Conservation (phyloP, 1,139 yeast genomes). For the Chernovozyma aurita region DNA sequence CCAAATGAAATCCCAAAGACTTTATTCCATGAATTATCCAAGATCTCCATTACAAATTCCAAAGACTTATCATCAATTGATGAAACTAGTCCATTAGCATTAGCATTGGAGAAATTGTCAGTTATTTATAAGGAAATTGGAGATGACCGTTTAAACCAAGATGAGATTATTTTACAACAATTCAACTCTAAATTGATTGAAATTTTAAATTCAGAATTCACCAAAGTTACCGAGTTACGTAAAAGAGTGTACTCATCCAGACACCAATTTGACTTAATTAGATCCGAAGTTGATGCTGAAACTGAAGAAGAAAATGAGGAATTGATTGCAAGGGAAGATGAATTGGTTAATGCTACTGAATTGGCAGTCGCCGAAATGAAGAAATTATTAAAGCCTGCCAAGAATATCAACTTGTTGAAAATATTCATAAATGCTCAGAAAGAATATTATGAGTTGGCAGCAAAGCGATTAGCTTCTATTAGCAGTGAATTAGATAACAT, state of each 20-base stretch:
- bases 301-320: slow-evolving; percentile 47
- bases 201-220: slow-evolving; percentile 53
- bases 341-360: slow-evolving; percentile 70
- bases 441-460: slow-evolving; percentile 53
- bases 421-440: slow-evolving; percentile 63
- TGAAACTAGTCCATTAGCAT: slow-evolving; percentile 2
- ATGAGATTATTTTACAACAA: slow-evolving; percentile 50
- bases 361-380: slow-evolving; percentile 76
- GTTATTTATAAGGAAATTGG: slow-evolving; percentile 60
- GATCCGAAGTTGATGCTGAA: slow-evolving; percentile 24
- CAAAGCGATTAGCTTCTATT: slow-evolving; percentile 33
- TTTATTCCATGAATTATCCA: slow-evolving; percentile 41
- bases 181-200: slow-evolving; percentile 52
- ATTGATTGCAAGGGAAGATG: slow-evolving; percentile 68
- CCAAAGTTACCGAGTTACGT: slow-evolving; percentile 57
- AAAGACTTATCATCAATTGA: not conserved
- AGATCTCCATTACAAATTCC: slow-evolving; percentile 17
- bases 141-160: slow-evolving; percentile 60
- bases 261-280: slow-evolving; percentile 62
- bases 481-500: slow-evolving; percentile 30
- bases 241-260: slow-evolving; percentile 67
- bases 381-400: slow-evolving; percentile 62
- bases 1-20: slow-evolving; percentile 33
- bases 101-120: slow-evolving; percentile 44
- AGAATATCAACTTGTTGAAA: slow-evolving; percentile 57